Conservation (phyloP, 202 grass and related monocot genomes). For the Panicum virgatum region DNA sequence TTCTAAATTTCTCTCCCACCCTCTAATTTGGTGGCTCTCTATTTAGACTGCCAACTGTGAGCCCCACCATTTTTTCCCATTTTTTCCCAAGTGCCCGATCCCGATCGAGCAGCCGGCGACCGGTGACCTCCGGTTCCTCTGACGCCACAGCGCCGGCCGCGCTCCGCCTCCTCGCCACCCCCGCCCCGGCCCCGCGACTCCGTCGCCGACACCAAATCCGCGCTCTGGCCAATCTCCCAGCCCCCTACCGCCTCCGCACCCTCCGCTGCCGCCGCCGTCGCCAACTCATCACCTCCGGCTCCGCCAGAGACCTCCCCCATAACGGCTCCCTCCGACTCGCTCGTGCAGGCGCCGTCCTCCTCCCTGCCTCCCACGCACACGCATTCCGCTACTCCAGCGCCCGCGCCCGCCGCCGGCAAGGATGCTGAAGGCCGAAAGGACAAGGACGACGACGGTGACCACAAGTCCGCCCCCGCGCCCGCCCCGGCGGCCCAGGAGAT, state of each 20-base stretch:
- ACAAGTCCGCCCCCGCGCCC: conserved; percentile 30
- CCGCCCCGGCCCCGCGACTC: neutral
- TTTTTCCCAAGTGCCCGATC: no score
- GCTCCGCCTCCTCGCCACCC: neutral
- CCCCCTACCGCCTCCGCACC: neutral
- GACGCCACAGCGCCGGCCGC: conserved; percentile 20
- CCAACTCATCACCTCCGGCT: conserved; percentile 13
- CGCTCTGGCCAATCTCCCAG: neutral
- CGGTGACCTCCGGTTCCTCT: no score
- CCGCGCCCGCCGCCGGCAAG: neutral
- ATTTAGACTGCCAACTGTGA: no score
- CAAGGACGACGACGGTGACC: neutral
- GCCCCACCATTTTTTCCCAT: no score
- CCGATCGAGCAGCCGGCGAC: no score
- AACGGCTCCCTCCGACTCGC: neutral
- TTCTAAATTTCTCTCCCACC: no score
- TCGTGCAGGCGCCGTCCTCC: neutral
- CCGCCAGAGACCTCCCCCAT: neutral
- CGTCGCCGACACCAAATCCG: neutral
- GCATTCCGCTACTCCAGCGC: conserved; percentile 1
- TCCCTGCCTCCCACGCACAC: neutral
- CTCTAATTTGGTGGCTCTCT: no score
- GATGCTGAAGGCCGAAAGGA: neutral
- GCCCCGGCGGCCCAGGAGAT: conserved; percentile 30
- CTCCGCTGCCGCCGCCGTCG: neutral